Evolutionary conservation across 306 rosid genomes (phyloP).

Genomic region (Mimosa bimucronata): DNA sequence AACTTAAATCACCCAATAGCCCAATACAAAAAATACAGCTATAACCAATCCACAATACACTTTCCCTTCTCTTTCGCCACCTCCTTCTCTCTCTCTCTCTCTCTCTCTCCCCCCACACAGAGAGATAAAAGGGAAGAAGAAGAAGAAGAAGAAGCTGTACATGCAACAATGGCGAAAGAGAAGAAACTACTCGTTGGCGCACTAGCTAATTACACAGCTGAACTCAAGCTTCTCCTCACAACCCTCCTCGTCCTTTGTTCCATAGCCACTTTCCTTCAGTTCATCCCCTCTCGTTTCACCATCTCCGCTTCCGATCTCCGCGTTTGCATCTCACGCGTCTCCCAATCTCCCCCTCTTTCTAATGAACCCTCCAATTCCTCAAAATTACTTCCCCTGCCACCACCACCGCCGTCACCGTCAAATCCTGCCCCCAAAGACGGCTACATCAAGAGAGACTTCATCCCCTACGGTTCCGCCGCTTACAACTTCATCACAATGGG

Average conservation of each 20-base stretch:
- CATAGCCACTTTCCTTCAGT: conserved; percentile 63
- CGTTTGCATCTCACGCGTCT: conserved; percentile 54
- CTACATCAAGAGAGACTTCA: conserved; percentile 47
- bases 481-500: conserved; percentile 69
- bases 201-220: conserved; percentile 48
- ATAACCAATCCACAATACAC: not conserved
- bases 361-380: not conserved
- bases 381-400: not conserved
- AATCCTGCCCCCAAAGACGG: conserved; percentile 29
- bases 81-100: not conserved
- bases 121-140: not conserved
- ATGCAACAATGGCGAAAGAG: conserved; percentile 36
- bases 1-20: too few relatives aligned
- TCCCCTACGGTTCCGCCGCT: conserved; percentile 57
- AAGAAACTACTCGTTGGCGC: conserved; percentile 46
- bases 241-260: conserved; percentile 59
- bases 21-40: too few relatives aligned
- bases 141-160: not conserved
- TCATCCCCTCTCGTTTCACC: conserved; percentile 67
- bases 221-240: conserved; percentile 57
- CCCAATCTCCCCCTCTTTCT: not conserved
- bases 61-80: not conserved
- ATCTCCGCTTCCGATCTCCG: conserved; percentile 67
- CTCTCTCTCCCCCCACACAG: too few relatives aligned
- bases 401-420: conserved; percentile 37